These are phyloP conservation scores for Cladosporium sp. DNA, from an alignment of 2,329 filamentous ascomycete species.

Conservation along the genomic window DNA sequence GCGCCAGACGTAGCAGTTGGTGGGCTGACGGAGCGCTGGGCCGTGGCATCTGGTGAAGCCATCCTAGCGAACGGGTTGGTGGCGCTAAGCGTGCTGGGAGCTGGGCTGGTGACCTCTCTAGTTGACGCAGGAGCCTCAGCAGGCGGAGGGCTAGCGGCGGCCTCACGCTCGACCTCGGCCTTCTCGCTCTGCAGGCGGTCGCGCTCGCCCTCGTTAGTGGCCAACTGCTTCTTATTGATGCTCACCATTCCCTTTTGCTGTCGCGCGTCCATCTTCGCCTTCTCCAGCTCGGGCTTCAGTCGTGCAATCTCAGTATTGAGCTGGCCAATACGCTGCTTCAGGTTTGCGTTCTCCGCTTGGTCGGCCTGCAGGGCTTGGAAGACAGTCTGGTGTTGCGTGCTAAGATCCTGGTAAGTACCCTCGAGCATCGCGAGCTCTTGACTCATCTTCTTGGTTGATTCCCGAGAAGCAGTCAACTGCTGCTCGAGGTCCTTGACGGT, in stretches of 20 bases:
- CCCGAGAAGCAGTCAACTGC: conserved; percentile 66
- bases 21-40: conserved; percentile 20
- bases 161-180: conserved; percentile 58
- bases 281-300: conserved; percentile 86
- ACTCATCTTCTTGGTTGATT: conserved; percentile 78
- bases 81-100: conserved; percentile 36
- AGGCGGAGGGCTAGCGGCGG: conserved; percentile 14
- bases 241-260: conserved; percentile 95
- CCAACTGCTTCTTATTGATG: conserved; percentile 97
- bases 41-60: conserved; percentile 28
- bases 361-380: conserved; percentile 71
- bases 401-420: conserved; percentile 71
- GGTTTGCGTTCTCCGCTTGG: conserved; percentile 74
- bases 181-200: conserved; percentile 82
- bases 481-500: conserved; percentile 80
- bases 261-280: conserved; percentile 81
- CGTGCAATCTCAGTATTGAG: conserved; percentile 77
- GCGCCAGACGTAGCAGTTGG: conserved; percentile 15
- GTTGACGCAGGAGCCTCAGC: conserved; percentile 16
- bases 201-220: conserved; percentile 79
- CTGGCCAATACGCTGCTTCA: conserved; percentile 82
- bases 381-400: conserved; percentile 74
- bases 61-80: conserved; percentile 94
- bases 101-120: conserved; percentile 15
- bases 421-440: conserved; percentile 79